phyloP scores from a whole-genome alignment of 768 basidiomycete genomes.

The Xanthoconium purpureum region DNA sequence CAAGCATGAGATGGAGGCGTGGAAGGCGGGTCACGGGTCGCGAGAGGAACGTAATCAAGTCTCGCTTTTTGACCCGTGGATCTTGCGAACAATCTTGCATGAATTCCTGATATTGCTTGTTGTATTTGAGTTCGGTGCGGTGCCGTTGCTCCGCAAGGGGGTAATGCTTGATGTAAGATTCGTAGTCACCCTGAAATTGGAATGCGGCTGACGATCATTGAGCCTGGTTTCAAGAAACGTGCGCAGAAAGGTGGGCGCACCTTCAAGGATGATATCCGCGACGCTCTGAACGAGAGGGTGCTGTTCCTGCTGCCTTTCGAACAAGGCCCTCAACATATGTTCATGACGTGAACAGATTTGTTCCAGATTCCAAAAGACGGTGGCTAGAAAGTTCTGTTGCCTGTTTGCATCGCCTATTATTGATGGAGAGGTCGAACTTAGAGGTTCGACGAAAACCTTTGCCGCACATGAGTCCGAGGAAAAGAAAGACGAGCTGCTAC shows the following conservation, averaged over 20 bases:
- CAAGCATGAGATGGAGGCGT: constrained; percentile 69
- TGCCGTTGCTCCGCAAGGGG: constrained; percentile 82
- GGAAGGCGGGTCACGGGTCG: constrained; percentile 88
- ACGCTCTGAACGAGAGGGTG: constrained; percentile 81
- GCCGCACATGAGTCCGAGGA: constrained; percentile 1
- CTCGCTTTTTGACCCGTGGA: constrained; percentile 68
- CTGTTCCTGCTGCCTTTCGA: constrained; percentile 78
- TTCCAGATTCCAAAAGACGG: constrained; percentile 83
- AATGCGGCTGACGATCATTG: constrained; percentile 29
- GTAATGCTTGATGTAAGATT: constrained; percentile 84
- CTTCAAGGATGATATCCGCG: constrained; percentile 81
- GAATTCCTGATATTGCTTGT: constrained; percentile 64
- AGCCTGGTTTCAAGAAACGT: constrained; percentile 9
- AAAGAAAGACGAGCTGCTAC: not conserved
- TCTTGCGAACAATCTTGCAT: constrained; percentile 60
- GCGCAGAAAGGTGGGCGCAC: constrained; percentile 38
- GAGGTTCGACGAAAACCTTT: constrained; percentile 71
- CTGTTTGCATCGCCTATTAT: constrained; percentile 52
- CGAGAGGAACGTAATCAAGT: constrained; percentile 78
- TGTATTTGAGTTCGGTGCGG: constrained; percentile 69
- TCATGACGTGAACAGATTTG: constrained; percentile 67
- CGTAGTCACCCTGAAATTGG: constrained; percentile 63
- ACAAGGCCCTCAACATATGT: constrained; percentile 67
- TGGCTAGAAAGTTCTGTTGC: constrained; percentile 64
- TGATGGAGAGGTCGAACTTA: constrained; percentile 60